These are phyloP conservation scores for Beta macrorhiza DNA, from an alignment of 179 eudicot species.

Conservation along the genomic window DNA sequence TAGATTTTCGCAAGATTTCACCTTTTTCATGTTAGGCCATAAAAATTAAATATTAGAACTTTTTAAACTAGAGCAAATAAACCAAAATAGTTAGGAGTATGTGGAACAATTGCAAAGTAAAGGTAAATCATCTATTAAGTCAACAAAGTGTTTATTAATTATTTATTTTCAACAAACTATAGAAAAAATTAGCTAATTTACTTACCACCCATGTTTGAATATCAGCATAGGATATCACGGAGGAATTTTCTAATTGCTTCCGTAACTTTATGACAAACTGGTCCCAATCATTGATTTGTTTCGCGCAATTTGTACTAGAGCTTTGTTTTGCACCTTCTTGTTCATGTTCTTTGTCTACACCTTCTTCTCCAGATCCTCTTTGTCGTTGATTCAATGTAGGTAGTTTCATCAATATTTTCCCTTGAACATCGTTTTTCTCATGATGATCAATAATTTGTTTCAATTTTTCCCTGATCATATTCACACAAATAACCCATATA, in stretches of 20 bases:
- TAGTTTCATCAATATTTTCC: not conserved
- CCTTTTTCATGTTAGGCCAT: no score
- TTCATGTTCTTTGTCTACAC: not conserved
- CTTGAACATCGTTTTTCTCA: not conserved
- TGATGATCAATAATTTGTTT: not conserved
- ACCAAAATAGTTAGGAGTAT: no score
- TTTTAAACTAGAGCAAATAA: no score
- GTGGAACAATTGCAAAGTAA: no score
- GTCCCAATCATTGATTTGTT: not conserved
- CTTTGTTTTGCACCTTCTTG: not conserved
- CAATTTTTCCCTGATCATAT: not conserved
- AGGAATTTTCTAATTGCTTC: not conserved
- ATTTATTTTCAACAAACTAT: not conserved
- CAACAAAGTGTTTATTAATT: no score
- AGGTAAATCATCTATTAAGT: no score
- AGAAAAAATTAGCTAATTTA: not conserved
- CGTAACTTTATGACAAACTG: not conserved
- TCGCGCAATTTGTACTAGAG: not conserved
- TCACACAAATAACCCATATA: not conserved
- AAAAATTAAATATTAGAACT: no score
- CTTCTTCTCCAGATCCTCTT: not conserved
- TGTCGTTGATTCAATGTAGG: not conserved
- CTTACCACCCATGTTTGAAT: slow-evolving; percentile 14
- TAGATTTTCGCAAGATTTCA: no score
- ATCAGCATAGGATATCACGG: not conserved